Evolutionary conservation across 495 filamentous ascomycete species (phyloP).

Genomic region (Penicillium alfredii): DNA sequence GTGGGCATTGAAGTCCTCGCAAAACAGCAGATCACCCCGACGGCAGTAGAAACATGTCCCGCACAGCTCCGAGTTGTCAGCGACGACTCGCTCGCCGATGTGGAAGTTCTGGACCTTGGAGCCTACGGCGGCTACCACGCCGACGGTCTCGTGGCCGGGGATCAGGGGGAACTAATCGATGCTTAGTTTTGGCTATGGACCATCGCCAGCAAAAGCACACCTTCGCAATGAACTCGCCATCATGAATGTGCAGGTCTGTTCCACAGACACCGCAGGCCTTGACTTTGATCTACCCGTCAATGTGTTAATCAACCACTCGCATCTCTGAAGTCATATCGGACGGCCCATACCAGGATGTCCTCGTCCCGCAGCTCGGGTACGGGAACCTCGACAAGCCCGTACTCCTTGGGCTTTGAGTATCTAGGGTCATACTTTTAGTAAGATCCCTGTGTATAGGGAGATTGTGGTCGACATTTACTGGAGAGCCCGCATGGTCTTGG

Average conservation of each 20-base stretch:
- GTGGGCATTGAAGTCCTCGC: constrained; percentile 63
- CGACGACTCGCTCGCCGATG: constrained; percentile 60
- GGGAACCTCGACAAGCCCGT: constrained; percentile 53
- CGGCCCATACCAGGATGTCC: constrained; percentile 51
- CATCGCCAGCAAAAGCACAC: constrained; percentile 29
- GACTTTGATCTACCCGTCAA: constrained; percentile 34
- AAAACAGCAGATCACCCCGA: constrained; percentile 60
- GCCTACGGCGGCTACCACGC: constrained; percentile 50
- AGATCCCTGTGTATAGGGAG: too few relatives aligned
- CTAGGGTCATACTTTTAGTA: too few relatives aligned
- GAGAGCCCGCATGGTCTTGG: constrained; percentile 57
- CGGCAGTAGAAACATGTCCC: constrained; percentile 70
- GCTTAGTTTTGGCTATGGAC: too few relatives aligned
- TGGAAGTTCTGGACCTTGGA: constrained; percentile 56
- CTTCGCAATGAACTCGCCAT: constrained; percentile 57
- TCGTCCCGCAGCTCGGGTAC: constrained; percentile 54
- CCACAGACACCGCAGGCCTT: constrained; percentile 68
- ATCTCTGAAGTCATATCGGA: too few relatives aligned
- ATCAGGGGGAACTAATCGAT: constrained; percentile 49
- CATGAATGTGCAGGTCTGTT: constrained; percentile 62
- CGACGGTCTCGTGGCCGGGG: constrained; percentile 48
- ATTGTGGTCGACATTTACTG: constrained; percentile 30
- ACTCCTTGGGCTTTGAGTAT: constrained; percentile 57
- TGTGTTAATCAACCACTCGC: too few relatives aligned
- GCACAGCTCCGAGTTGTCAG: constrained; percentile 56